These are phyloP conservation scores for Parafenestella ontariensis DNA, from an alignment of 2,329 filamentous ascomycete species.

Conservation along the genomic window DNA sequence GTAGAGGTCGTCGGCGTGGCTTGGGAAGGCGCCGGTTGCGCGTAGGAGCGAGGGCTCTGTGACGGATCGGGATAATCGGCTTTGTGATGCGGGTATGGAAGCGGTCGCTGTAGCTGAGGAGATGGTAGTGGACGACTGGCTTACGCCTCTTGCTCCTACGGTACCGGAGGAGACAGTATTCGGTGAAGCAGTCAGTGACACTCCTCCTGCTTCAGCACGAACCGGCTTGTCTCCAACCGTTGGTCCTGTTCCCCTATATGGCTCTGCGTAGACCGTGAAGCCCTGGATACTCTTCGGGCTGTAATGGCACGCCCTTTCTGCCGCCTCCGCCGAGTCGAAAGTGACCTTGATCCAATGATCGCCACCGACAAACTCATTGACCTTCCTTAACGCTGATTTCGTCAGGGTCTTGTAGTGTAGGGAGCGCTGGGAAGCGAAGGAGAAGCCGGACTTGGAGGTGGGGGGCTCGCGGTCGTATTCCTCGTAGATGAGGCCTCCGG, in stretches of 20 bases:
- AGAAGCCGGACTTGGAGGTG: slow-evolving; percentile 72
- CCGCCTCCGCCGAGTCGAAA: slow-evolving; percentile 57
- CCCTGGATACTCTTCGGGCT: slow-evolving; percentile 57
- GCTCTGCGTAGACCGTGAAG: slow-evolving; percentile 57
- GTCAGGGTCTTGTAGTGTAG: slow-evolving; percentile 73
- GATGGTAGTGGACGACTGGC: slow-evolving; percentile 47
- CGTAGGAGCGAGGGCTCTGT: slow-evolving; percentile 28
- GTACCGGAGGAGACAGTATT: slow-evolving; percentile 45
- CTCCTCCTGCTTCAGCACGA: slow-evolving; percentile 42
- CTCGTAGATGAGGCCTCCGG: slow-evolving; percentile 81
- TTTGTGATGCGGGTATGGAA: slow-evolving; percentile 23
- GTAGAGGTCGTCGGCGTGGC: slow-evolving; percentile 25
- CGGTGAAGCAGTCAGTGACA: slow-evolving; percentile 42
- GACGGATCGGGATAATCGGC: slow-evolving; percentile 24
- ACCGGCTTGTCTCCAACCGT: slow-evolving; percentile 53
- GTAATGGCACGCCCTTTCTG: slow-evolving; percentile 56
- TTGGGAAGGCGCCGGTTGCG: slow-evolving; percentile 33
- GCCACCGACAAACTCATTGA: slow-evolving; percentile 82
- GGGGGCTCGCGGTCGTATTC: slow-evolving; percentile 91
- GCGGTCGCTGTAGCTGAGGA: slow-evolving; percentile 52
- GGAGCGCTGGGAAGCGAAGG: slow-evolving; percentile 72
- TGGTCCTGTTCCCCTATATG: slow-evolving; percentile 54
- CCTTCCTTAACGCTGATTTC: slow-evolving; percentile 75
- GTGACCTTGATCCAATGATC: slow-evolving; percentile 82
- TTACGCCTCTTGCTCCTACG: slow-evolving; percentile 28